Base-by-base conservation (phyloP, 352 stramenopile species). In the Globisporangium barbulae region DNA sequence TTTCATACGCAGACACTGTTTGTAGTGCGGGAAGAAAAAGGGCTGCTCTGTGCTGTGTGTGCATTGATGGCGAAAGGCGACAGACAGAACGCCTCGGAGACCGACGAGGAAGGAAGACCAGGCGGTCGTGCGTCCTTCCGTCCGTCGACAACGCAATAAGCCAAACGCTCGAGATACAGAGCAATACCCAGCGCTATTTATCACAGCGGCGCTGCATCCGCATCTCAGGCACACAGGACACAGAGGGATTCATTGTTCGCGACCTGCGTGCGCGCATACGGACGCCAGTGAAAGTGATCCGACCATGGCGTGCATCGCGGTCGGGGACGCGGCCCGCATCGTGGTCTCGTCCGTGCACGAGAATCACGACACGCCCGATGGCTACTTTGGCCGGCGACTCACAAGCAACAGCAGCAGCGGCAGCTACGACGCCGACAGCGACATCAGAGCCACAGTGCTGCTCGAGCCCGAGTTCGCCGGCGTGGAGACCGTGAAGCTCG, bases 401-500 rank as follows among this genome's bases (percentile, higher is more conserved):
- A 6, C 22, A 25, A 35, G 35, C 28, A 28, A 3, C 35, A 41
- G 35, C 35, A 41, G 8, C 35, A 41, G 35, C 35, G 19, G 37
- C 42, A 61, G 39, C 8, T 59, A 53, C 25, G 45, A 15, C 41
- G 54, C 30, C 5, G 13, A 30, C 4, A 28, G n/a, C 5, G 13
- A 30, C 4, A 28, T 30, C 19, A 42, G 13, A 8, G 19, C 21
- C 17, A 17, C 25, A 9, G 22, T 72, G 47, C 55, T 71, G 54
- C 74, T 85, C 8, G 69, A 90, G 60, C 57, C 30, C 22, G 84
- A 91, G 64, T 91, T 93, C 52, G 44, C 56, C n/a, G 76, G 81
- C 49, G 84, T 71, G 1, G 60, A 75, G 30, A 77, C 71, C n/a
- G 68, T 93, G 33, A 78, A 82, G 59, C 80, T 82, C n/a, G 65